phyloP scores from a whole-genome alignment of 208 protist species.

The Trypanosoma caninum region DNA sequence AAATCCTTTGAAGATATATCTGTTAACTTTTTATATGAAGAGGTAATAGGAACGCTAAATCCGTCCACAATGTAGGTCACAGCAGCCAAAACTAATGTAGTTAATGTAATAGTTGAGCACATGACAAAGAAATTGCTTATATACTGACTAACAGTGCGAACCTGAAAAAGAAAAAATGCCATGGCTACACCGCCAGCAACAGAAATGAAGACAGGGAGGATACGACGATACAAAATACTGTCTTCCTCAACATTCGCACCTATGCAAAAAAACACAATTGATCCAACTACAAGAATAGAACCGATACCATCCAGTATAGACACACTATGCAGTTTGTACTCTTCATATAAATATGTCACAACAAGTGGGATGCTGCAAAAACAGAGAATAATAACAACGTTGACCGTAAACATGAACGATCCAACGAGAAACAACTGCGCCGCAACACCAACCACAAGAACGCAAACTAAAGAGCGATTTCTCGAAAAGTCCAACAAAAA shows the following conservation, averaged over 20 bases:
- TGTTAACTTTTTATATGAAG: not conserved
- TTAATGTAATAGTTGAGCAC: conserved; percentile 17
- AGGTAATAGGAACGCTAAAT: conserved; percentile 8
- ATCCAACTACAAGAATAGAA: conserved; percentile 14
- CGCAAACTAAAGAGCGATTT: conserved; percentile 10
- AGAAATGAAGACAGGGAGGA: conserved; percentile 12
- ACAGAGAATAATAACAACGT: conserved; percentile 14
- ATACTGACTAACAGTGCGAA: conserved; percentile 20
- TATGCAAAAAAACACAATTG: conserved; percentile 15
- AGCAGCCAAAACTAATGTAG: conserved; percentile 8
- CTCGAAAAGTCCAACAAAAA: conserved; percentile 13
- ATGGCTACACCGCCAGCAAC: conserved; percentile 17
- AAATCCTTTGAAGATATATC: conserved; percentile 15
- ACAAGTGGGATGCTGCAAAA: conserved; percentile 27
- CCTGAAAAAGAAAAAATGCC: conserved; percentile 28
- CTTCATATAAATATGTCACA: conserved; percentile 28
- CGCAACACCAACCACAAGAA: conserved; percentile 12
- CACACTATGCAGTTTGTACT: conserved; percentile 28
- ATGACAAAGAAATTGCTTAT: conserved; percentile 27
- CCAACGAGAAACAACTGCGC: conserved; percentile 19
- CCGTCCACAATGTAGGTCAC: conserved; percentile 9
- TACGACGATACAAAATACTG: not conserved
- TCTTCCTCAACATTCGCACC: conserved; percentile 3
- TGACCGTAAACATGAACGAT: conserved; percentile 19
- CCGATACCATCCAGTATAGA: conserved; percentile 17